phyloP scores from a whole-genome alignment of 2,329 filamentous ascomycete species.

The Penicillium sp. region DNA sequence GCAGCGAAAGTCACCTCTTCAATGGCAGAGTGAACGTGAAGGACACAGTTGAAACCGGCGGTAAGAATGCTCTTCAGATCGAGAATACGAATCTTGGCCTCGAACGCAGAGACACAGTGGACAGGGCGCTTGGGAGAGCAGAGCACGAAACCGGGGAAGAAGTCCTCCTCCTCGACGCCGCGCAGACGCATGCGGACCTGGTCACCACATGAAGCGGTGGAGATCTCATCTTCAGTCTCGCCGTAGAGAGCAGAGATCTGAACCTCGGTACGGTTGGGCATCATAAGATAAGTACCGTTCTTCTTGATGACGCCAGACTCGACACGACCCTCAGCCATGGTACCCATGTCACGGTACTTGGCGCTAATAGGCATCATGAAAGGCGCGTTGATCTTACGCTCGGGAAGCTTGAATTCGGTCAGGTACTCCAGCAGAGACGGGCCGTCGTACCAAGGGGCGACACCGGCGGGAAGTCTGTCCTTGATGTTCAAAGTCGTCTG shows the following conservation, averaged over 20 bases:
- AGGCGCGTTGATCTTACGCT: conserved; percentile 93
- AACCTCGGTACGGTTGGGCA: conserved; percentile 87
- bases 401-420: conserved; percentile 88
- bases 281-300: conserved; percentile 82
- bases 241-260: conserved; percentile 86
- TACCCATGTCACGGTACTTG: conserved; percentile 97
- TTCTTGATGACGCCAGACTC: conserved; percentile 95
- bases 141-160: conserved; percentile 91
- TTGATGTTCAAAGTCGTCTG: conserved; percentile 87
- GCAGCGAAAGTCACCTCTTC: conserved; percentile 93
- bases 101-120: conserved; percentile 85
- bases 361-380: conserved; percentile 99
- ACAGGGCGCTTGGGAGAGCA: conserved; percentile 93
- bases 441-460: conserved; percentile 82
- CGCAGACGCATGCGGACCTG: conserved; percentile 90
- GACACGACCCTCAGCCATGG: conserved; percentile 96
- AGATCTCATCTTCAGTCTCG: conserved; percentile 92
- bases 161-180: conserved; percentile 96
- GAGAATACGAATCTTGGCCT: conserved; percentile 94
- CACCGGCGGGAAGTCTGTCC: conserved; percentile 74
- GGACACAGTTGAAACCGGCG: conserved; percentile 94
- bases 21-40: conserved; percentile 96
- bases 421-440: conserved; percentile 93
- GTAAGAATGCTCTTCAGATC: conserved; percentile 93
- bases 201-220: conserved; percentile 83